Evolutionary conservation across 495 filamentous ascomycete genomes (phyloP), one percentile per base, ranked within the genome.

Genomic region (Lasiosphaeriaceae sp.): DNA sequence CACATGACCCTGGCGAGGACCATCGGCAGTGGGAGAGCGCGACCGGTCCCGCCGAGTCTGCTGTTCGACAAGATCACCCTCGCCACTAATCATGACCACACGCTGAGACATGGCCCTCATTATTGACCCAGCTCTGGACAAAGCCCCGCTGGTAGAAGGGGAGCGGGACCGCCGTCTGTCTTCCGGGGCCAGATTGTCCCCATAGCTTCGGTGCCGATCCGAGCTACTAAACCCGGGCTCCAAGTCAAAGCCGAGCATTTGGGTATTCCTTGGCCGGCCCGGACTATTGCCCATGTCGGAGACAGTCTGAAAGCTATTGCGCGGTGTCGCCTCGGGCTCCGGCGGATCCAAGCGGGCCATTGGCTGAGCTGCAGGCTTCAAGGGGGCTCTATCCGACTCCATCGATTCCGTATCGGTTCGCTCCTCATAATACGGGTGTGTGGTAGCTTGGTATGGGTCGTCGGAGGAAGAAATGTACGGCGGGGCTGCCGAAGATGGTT

Each of bases 61-160:
- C 58, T 90, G 86, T 59, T 93, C 90, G 19, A 94, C 80, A 35
- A 90, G 74, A 59, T 97, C 92, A 2, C 71, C 74, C 47, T 86
- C 83, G 65, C 94, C 96, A 74, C 93, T 96, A 56, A 99, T 78
- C 68, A 96, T 97, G 65, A 97, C 94, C 55, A 99, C 91, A 71
- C 94, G 91, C 73, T 96, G 91, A 19, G 95, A 97, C 85, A 97
- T 95, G 61, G 92, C 92, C 62, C 92, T 88, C 71, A 99, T 86
- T 65, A 97, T 94, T 3, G 92, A 95, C 31, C 92, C 89, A 53
- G 94, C 90, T 61, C 90, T 78, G 20, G 81, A 80, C 52, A 96
- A 70, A 35, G 90, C 85, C 43, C 86, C 82, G 49, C 78, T 79
- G 11, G 84, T 81, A 9, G 82, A 74, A 23, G 77, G 66, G 24